Evolutionary conservation across 2,329 filamentous ascomycete genomes (phyloP).

Genomic region (Zymoseptoria brevis): DNA sequence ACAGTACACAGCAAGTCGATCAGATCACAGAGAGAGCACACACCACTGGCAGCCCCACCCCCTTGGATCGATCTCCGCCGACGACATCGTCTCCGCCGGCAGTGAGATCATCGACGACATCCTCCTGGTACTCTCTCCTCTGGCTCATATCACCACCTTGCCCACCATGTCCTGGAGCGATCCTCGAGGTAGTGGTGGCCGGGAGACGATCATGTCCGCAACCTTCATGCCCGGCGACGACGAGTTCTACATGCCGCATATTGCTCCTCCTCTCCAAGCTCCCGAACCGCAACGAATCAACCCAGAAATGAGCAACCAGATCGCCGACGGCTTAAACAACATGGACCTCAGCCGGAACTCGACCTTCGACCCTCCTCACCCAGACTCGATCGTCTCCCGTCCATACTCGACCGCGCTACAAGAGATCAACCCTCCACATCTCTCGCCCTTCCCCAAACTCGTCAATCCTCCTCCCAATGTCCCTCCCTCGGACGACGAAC

Average conservation of each 20-base stretch:
- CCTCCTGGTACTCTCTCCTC: background rate
- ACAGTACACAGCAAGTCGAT: background rate
- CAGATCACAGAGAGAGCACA: background rate
- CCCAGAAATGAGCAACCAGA: conserved; percentile 86
- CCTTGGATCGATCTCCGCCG: background rate
- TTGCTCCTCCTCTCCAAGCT: conserved; percentile 55
- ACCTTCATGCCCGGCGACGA: conserved; percentile 63
- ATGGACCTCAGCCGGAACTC: conserved; percentile 52
- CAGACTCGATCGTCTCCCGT: background rate
- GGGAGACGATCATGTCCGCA: conserved; percentile 30
- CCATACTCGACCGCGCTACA: conserved; percentile 4
- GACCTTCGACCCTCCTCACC: conserved; percentile 8
- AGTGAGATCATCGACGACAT: background rate
- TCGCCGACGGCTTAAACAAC: conserved; percentile 87
- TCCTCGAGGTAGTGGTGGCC: background rate
- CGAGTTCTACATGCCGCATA: conserved; percentile 56
- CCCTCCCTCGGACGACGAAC: conserved; percentile 87
- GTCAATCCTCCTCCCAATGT: conserved; percentile 73
- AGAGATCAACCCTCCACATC: conserved; percentile 58
- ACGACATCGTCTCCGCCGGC: background rate
- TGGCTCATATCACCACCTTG: background rate
- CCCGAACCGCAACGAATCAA: conserved; percentile 56
- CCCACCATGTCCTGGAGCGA: background rate
- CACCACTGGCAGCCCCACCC: background rate
- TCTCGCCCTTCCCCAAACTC: conserved; percentile 86